phyloP scores from a whole-genome alignment of 805 yeast species.

The Zygosaccharomyces bailii region DNA sequence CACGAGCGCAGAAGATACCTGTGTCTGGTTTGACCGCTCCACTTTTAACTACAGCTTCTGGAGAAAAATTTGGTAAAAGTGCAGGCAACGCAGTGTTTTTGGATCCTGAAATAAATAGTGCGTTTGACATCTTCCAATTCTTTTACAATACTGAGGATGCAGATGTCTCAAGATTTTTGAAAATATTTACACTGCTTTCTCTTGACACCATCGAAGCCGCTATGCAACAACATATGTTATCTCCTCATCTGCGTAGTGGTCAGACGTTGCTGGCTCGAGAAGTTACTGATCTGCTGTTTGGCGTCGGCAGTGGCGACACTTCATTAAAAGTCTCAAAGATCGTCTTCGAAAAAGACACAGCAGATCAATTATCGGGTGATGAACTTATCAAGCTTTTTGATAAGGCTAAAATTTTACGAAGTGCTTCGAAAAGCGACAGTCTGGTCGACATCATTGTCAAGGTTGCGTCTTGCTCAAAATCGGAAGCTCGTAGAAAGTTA shows the following conservation, averaged over 20 bases:
- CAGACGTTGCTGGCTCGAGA: constrained; percentile 79
- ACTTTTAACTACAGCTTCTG: constrained; percentile 77
- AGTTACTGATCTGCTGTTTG: constrained; percentile 84
- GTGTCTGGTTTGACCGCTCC: constrained; percentile 87
- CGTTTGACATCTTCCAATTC: constrained; percentile 81
- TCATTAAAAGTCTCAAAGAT: constrained; percentile 66
- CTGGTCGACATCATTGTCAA: constrained; percentile 52
- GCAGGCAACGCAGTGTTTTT: constrained; percentile 96
- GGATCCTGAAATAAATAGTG: constrained; percentile 66
- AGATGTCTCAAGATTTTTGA: constrained; percentile 64
- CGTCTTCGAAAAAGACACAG: constrained; percentile 41
- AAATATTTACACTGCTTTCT: constrained; percentile 78
- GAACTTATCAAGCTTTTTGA: constrained; percentile 19
- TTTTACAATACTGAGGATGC: constrained; percentile 77
- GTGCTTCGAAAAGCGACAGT: constrained; percentile 28
- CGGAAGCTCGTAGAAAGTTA: constrained; percentile 60
- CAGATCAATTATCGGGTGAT: constrained; percentile 12
- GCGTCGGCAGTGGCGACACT: constrained; percentile 66
- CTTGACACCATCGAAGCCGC: constrained; percentile 52
- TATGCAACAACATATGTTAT: constrained; percentile 47
- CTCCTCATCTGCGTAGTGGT: constrained; percentile 66
- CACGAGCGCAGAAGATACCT: constrained; percentile 28
- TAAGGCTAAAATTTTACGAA: constrained; percentile 22
- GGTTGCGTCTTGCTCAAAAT: constrained; percentile 47
- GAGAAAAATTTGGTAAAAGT: constrained; percentile 93